Evolutionary conservation across 805 yeast genomes (phyloP).

Genomic region (Metschnikowia lochheadii): DNA sequence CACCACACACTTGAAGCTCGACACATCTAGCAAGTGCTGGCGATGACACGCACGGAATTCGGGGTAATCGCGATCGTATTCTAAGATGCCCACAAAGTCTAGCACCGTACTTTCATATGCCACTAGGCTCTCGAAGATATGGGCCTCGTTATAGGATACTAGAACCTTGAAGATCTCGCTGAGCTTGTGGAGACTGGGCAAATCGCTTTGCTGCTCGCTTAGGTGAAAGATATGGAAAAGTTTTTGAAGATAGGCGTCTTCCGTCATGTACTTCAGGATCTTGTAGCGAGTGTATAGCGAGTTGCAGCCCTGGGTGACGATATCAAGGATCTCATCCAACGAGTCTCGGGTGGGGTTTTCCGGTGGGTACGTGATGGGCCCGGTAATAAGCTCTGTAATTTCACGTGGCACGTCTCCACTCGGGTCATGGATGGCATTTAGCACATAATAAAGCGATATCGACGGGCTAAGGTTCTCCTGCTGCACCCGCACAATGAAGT

Average conservation of each 20-base stretch:
- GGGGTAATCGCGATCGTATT: constrained; percentile 86
- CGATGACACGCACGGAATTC: constrained; percentile 75
- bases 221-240: constrained; percentile 50
- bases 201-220: constrained; percentile 51
- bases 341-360: constrained; percentile 47
- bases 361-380: constrained; percentile 68
- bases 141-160: constrained; percentile 63
- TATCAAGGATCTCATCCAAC: constrained; percentile 50
- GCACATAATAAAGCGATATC: constrained; percentile 61
- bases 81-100: constrained; percentile 75
- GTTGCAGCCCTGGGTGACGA: constrained; percentile 55
- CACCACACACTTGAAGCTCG: constrained; percentile 63
- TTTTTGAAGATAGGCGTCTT: constrained; percentile 47
- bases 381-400: constrained; percentile 72
- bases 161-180: constrained; percentile 72
- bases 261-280: constrained; percentile 52
- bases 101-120: constrained; percentile 28
- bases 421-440: constrained; percentile 40
- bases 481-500: constrained; percentile 69
- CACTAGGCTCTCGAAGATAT: constrained; percentile 32
- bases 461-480: constrained; percentile 51
- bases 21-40: constrained; percentile 52
- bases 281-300: constrained; percentile 61
- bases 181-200: constrained; percentile 58
- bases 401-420: constrained; percentile 33